Evolutionary conservation across 257 asterid species (phyloP).

Genomic region (Agastache rugosa): DNA sequence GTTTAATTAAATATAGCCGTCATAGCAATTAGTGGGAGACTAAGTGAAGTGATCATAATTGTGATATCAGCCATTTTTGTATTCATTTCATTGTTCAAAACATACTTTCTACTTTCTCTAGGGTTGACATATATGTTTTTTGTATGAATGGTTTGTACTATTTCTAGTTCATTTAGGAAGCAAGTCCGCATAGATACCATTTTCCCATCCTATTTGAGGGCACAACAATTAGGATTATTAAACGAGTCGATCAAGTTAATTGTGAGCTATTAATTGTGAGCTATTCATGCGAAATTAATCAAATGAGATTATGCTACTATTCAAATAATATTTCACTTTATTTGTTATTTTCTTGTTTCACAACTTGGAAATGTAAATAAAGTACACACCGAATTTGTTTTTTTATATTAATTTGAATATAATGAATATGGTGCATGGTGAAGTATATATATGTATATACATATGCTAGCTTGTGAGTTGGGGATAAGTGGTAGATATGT

Average conservation of each 20-base stretch:
- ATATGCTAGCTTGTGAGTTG: not conserved
- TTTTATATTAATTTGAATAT: not conserved
- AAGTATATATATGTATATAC: not conserved
- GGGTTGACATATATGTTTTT: not conserved
- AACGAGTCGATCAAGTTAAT: too few relatives aligned
- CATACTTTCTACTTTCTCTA: not conserved
- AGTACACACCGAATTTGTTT: not conserved
- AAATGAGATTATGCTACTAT: not conserved
- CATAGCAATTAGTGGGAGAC: slow-evolving; percentile 26
- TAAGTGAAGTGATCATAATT: slow-evolving; percentile 4
- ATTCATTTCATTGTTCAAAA: not conserved
- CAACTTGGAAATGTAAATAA: not conserved
- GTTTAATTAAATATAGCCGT: not conserved
- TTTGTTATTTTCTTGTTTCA: not conserved
- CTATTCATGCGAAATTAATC: not conserved
- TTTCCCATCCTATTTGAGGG: too few relatives aligned
- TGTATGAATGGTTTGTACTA: not conserved
- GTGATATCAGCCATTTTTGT: slow-evolving; percentile 23
- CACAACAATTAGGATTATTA: too few relatives aligned
- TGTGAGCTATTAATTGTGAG: too few relatives aligned
- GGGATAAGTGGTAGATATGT: not conserved
- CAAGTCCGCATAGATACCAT: too few relatives aligned
- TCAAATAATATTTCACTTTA: not conserved
- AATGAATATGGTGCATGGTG: not conserved
- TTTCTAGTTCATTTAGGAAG: too few relatives aligned